A percentile compares a stretch with the other conserved stretches of the same genome.
phyloP scores from a whole-genome alignment of 768 basidiomycete genomes.

The Suillus paluster region DNA sequence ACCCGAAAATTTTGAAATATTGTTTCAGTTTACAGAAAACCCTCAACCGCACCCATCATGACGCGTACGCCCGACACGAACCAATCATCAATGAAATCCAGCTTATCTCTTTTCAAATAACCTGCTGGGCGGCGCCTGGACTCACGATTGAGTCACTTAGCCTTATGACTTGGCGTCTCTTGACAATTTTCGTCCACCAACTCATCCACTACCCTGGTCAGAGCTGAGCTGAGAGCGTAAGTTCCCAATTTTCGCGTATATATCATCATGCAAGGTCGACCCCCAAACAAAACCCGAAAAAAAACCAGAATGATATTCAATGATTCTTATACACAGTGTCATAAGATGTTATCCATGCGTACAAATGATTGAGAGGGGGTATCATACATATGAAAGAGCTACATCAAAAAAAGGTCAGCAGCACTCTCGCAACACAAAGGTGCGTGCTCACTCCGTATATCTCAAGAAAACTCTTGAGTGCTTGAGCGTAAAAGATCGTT shows the following conservation, averaged over 20 bases:
- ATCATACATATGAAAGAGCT: conserved; percentile 32
- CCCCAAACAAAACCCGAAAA: neutral
- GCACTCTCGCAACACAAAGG: neutral
- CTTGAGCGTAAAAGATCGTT: conserved; percentile 70
- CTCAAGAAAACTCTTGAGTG: conserved; percentile 41
- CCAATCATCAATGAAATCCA: neutral
- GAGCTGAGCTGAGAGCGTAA: neutral
- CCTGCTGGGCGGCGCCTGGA: neutral
- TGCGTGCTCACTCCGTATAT: conserved; percentile 31
- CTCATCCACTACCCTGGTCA: no score
- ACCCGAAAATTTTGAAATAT: no score
- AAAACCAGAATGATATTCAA: conserved; percentile 1
- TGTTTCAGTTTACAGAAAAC: neutral
- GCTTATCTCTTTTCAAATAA: conserved; percentile 2
- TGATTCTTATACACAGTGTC: no score
- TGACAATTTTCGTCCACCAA: neutral
- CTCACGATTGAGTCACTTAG: neutral
- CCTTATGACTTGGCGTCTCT: neutral
- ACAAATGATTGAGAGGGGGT: conserved; percentile 36
- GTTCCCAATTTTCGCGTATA: neutral
- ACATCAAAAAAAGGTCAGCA: conserved; percentile 6
- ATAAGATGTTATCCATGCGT: conserved; percentile 21
- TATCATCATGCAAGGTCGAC: neutral
- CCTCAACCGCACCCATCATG: neutral
- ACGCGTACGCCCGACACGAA: neutral